Conservation (phyloP, 805 yeast genomes). For the Saturnispora galanensis region DNA sequence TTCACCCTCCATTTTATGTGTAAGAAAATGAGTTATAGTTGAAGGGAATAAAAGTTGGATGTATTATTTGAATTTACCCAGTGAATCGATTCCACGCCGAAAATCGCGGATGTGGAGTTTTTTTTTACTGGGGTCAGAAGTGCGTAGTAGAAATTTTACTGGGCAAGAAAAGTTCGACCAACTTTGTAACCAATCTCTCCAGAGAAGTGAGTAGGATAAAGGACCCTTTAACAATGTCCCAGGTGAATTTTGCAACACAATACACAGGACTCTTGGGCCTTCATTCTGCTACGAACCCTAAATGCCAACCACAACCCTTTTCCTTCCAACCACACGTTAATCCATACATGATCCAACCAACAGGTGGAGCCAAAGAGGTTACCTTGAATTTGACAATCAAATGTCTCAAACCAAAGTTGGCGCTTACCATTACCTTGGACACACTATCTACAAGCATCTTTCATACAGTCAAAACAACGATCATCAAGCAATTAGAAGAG, state of each 20-base stretch:
- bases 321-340: not conserved
- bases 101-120: too few relatives aligned
- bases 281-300: not conserved
- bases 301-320: conserved; percentile 17
- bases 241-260: conserved; percentile 6
- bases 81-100: too few relatives aligned
- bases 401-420: conserved; percentile 67
- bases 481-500: conserved; percentile 17
- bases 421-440: conserved; percentile 12
- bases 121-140: too few relatives aligned
- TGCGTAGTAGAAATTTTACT: too few relatives aligned
- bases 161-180: not conserved
- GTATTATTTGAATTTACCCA: too few relatives aligned
- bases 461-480: conserved; percentile 30
- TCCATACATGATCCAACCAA: not conserved
- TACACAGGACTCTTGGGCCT: not conserved
- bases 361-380: not conserved
- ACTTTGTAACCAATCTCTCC: not conserved
- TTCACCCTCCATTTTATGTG: too few relatives aligned
- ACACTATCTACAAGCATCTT: conserved; percentile 19
- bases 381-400: conserved; percentile 30
- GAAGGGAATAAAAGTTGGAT: too few relatives aligned
- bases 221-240: not conserved
- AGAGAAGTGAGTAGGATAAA: too few relatives aligned
- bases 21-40: too few relatives aligned